These are phyloP conservation scores for Cytospora mali DNA, from an alignment of 2,329 filamentous ascomycete species.

Conservation along the genomic window DNA sequence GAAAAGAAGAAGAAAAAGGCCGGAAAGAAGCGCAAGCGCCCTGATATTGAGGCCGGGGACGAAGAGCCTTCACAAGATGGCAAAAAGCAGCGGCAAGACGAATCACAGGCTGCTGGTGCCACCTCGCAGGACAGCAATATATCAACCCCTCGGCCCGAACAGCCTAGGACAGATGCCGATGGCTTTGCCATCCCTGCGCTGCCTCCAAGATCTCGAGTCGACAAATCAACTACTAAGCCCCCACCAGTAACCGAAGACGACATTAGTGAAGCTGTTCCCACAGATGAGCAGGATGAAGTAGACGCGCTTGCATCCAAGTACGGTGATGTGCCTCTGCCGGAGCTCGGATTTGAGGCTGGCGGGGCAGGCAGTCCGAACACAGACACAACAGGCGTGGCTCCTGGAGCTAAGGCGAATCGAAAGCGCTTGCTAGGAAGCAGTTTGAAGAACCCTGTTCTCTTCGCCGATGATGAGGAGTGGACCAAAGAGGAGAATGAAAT, in stretches of 20 bases:
- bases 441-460: slow-evolving; percentile 30
- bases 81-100: slow-evolving; percentile 12
- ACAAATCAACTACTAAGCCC: not conserved
- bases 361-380: not conserved
- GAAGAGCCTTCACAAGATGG: slow-evolving; percentile 36
- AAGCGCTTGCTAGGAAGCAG: slow-evolving; percentile 24
- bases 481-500: slow-evolving; percentile 65
- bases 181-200: slow-evolving; percentile 66
- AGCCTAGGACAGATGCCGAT: slow-evolving; percentile 57
- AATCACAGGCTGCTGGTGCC: not conserved
- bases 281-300: slow-evolving; percentile 31
- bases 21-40: slow-evolving; percentile 49
- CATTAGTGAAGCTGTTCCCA: slow-evolving; percentile 22
- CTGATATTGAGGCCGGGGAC: slow-evolving; percentile 34
- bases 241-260: slow-evolving; percentile 36
- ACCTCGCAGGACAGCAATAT: slow-evolving; percentile 36
- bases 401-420: slow-evolving; percentile 26
- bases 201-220: slow-evolving; percentile 39
- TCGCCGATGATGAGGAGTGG: slow-evolving; percentile 49
- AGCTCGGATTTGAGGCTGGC: not conserved
- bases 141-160: slow-evolving; percentile 35
- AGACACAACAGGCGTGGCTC: not conserved
- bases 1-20: slow-evolving; percentile 47
- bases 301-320: slow-evolving; percentile 46
- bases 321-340: slow-evolving; percentile 39